Percentiles rank a stretch among this genome's conserved stretches.
These are phyloP conservation scores for Corynascus novoguineensis DNA, from an alignment of 495 filamentous ascomycete genomes.

Conservation along the genomic window DNA sequence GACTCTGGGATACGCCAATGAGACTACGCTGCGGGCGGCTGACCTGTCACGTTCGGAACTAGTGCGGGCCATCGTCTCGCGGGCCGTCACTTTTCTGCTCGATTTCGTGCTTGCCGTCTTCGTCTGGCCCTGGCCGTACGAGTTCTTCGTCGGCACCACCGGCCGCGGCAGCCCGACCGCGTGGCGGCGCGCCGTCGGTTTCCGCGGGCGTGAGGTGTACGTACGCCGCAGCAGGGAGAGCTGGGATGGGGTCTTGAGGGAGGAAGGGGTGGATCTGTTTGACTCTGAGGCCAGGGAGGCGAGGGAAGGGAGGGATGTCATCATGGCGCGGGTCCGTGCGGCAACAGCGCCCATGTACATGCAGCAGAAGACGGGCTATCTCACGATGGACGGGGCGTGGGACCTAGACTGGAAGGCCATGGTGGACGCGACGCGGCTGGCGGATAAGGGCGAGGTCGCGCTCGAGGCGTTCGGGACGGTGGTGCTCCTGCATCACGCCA, in stretches of 20 bases:
- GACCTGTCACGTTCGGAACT: constrained; percentile 47
- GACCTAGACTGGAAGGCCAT: constrained; percentile 75
- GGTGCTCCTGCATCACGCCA: constrained; percentile 59
- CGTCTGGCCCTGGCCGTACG: constrained; percentile 68
- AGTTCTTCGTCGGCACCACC: constrained; percentile 58
- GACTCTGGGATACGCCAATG: constrained; percentile 54
- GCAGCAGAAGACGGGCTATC: constrained; percentile 66
- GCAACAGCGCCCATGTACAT: constrained; percentile 60
- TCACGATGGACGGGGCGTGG: constrained; percentile 73
- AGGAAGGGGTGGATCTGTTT: constrained; percentile 21
- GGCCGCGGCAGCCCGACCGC: constrained; percentile 50
- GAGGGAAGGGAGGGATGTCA: constrained; percentile 22
- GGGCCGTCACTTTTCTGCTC: constrained; percentile 56
- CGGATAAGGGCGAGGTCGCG: constrained; percentile 52
- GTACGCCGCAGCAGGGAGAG: constrained; percentile 62
- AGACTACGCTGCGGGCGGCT: constrained; percentile 52
- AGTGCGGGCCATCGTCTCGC: constrained; percentile 42
- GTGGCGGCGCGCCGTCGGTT: constrained; percentile 69
- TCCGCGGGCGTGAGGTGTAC: constrained; percentile 65
- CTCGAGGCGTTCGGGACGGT: constrained; percentile 57
- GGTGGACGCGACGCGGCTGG: constrained; percentile 58
- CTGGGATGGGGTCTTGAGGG: constrained; percentile 41
- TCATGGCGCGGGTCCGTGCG: constrained; percentile 33
- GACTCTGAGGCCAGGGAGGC: neutral
- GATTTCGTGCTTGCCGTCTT: constrained; percentile 67